phyloP scores from a whole-genome alignment of 495 filamentous ascomycete species.

The Talaromyces ruber region DNA sequence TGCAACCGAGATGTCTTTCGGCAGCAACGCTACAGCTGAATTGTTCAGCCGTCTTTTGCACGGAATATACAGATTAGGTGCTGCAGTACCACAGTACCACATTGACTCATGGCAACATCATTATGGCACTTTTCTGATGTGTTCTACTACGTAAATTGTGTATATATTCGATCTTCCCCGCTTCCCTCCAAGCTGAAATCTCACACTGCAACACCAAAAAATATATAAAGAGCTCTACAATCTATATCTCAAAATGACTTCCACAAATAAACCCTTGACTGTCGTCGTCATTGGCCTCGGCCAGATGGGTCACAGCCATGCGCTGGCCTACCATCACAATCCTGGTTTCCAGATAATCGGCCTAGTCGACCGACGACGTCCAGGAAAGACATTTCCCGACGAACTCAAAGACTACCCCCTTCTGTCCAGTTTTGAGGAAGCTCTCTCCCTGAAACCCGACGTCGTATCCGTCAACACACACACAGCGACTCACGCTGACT shows the following conservation, averaged over 20 bases:
- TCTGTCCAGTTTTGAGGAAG: constrained; percentile 2
- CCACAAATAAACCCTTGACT: neutral
- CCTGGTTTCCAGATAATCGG: constrained; percentile 9
- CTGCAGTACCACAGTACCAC: neutral
- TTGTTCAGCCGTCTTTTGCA: neutral
- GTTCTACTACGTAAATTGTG: neutral
- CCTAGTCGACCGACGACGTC: constrained; percentile 7
- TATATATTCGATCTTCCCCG: neutral
- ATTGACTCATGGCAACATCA: neutral
- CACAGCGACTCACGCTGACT: constrained; percentile 10
- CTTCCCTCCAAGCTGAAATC: neutral
- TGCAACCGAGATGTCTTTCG: neutral
- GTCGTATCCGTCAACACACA: constrained; percentile 11
- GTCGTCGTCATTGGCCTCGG: constrained; percentile 11
- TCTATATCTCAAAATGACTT: neutral
- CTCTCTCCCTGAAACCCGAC: constrained; percentile 7
- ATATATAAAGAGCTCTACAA: neutral
- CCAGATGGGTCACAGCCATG: constrained; percentile 13
- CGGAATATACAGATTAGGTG: neutral
- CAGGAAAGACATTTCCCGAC: constrained; percentile 5
- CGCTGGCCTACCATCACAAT: constrained; percentile 12
- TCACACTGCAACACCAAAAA: neutral
- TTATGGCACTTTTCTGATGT: neutral
- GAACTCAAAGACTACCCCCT: constrained; percentile 3
- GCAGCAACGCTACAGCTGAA: neutral